Percentiles rank a stretch among this genome's conserved stretches.
phyloP scores from a whole-genome alignment of 164 flowering plant species.

The Magnolia kwangsiensis region DNA sequence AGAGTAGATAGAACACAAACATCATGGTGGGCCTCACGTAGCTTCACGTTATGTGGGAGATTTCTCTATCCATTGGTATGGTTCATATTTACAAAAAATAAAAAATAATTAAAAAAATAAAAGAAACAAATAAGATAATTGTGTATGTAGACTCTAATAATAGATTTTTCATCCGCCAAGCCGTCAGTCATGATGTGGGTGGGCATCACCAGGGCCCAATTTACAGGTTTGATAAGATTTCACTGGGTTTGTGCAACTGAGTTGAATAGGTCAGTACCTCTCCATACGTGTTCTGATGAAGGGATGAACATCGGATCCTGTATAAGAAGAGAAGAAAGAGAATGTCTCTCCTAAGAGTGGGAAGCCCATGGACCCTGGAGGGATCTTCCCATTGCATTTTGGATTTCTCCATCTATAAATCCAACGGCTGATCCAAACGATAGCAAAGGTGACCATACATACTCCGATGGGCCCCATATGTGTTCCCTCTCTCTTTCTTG shows the following conservation, averaged over 20 bases:
- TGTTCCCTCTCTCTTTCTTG: neutral
- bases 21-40: too few species aligned
- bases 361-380: constrained; percentile 40
- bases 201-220: too few species aligned
- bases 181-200: neutral
- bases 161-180: too few species aligned
- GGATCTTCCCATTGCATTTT: constrained; percentile 31
- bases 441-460: constrained; percentile 22
- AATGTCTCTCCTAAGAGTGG: constrained; percentile 35
- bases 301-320: constrained; percentile 26
- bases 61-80: too few species aligned
- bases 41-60: too few species aligned
- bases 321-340: constrained; percentile 29
- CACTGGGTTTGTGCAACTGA: neutral
- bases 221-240: too few species aligned
- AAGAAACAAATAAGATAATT: too few species aligned
- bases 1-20: too few species aligned
- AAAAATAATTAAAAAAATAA: too few species aligned
- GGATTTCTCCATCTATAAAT: constrained; percentile 33
- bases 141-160: too few species aligned
- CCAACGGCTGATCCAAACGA: constrained; percentile 25
- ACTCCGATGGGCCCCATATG: constrained; percentile 22
- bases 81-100: too few species aligned
- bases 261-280: constrained; percentile 15
- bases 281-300: constrained; percentile 28